Conservation (phyloP, 2,329 filamentous ascomycete species). For the Cordyceps pruinosa region DNA sequence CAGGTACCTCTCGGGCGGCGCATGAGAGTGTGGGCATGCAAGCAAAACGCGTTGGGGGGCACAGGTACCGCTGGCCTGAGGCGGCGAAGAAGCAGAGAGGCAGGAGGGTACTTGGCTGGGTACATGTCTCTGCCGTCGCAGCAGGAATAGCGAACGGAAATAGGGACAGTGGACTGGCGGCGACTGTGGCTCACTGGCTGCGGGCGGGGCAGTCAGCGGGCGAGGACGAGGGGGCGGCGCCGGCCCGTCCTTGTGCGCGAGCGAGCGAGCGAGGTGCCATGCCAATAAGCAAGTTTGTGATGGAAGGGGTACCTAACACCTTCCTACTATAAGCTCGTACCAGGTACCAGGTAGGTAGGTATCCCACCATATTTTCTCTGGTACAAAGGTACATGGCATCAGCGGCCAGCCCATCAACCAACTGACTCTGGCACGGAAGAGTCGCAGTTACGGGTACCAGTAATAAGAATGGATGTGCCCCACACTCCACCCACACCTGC, state of each 20-base stretch:
- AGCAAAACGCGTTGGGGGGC: background rate
- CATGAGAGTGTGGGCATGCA: background rate
- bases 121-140: background rate
- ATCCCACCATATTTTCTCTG: too few species aligned
- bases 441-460: slow-evolving; percentile 1
- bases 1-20: background rate
- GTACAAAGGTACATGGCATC: background rate
- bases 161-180: background rate
- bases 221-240: slow-evolving; percentile 9
- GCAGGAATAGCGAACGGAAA: background rate
- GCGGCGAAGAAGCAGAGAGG: background rate
- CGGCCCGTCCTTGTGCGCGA: slow-evolving; percentile 1
- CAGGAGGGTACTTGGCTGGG: background rate
- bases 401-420: background rate
- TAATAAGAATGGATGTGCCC: slow-evolving; percentile 6
- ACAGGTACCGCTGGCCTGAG: background rate
- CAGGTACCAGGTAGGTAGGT: too few species aligned
- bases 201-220: slow-evolving; percentile 9
- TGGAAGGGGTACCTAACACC: too few species aligned
- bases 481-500: slow-evolving; percentile 7
- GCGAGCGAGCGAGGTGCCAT: too few species aligned
- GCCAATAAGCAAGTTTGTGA: slow-evolving; percentile 8
- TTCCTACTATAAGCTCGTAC: too few species aligned
- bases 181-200: background rate
- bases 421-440: background rate